Base-by-base conservation (phyloP, 2,329 filamentous ascomycete genomes). In the Knufia petricola region DNA sequence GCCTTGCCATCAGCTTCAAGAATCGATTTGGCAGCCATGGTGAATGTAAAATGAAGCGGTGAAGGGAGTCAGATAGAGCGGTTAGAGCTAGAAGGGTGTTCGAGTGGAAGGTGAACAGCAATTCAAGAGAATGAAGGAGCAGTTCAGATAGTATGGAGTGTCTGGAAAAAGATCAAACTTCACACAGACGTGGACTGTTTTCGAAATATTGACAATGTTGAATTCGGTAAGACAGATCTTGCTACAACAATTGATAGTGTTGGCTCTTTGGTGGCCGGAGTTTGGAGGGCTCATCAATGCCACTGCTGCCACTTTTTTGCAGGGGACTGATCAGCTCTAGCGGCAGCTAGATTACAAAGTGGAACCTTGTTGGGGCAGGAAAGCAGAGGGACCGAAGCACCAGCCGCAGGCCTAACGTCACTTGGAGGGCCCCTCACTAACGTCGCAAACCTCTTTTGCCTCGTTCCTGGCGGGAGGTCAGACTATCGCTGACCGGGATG, bases 1-100 rank as follows among this genome's bases (percentile, higher is more conserved):
- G 92, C 92, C 85, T 98, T 98, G 81, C 92, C 92, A 77, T 98
- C 92, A 78, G 90, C 90, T 79, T 98, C 92, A 78, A 85, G 75
- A 68, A 98, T 96, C 60, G 90, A 85, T 77, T 98, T 98, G 72
- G 92, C 87, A 69, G 87, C 88, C 87, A 94, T 94, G 64, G 64
- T 78, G 70, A 54, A n/a, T n/a, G n/a, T n/a, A 53, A 39, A 31
- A 54, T 36, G 40, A 37, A 54, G 54, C 51, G 50, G 52, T 54
- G 56, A 59, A 48, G 52, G 52, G 52, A 21, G 53, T 39, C 4
- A 8, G 2, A 19, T n/a, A 50, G 19, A 54, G 32, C 49, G 41
- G 49, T 37, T 53, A 57, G 49, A 53, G 55, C 50, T 40, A 51
- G 49, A 37, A 47, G 42, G 52, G 32, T 43, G 43, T 45, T 36